Evolutionary conservation across 2,329 filamentous ascomycete genomes (phyloP), one percentile per base, ranked within the genome.

Genomic region (Penicillium sp.): DNA sequence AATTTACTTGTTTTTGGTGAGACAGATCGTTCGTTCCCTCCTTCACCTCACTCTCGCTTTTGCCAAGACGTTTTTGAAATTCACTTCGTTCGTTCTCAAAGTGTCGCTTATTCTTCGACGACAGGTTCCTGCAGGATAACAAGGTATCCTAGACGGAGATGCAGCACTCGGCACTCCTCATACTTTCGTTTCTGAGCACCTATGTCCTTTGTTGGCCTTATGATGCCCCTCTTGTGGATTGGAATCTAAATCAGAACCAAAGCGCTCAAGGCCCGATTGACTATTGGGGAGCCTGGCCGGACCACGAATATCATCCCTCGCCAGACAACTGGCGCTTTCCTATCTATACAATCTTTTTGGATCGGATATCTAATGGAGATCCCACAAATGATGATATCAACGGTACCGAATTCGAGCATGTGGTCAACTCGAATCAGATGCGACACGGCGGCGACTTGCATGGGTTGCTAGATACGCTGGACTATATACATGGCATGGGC

Each of bases 401-500:
- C 67, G 81, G 78, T 9, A 87, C 85, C 0, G 59, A 78, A 4
- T 88, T 82, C 69, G 85, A 88, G 64, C 83, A 86, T 68, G 85
- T 88, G 65, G 70, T 81, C 54, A 79, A 78, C 63, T 83, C 80
- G 56, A 88, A 83, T 54, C 84, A 87, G 67, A 81, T 88, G 72
- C 82, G 85, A 33, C 83, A 86, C 73, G 85, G 85, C 27, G 85
- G 86, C 57, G 85, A 88, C 67, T 73, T 85, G n/a, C 72, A 76
- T 54, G 85, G 85, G 14, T 66, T 88, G 49, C 68, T 83, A 53
- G 82, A 87, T 64, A 84, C 82, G 21, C 74, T 88, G 59, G 85
- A 88, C 68, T 88, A 88, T 67, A 74, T 88, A 39, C 81, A 84
- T 58, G 86, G 84, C 57, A 84, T 87, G 80, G 86, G 85, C 21